phyloP scores from a whole-genome alignment of 768 basidiomycete genomes.

The Rhizopogon salebrosus region DNA sequence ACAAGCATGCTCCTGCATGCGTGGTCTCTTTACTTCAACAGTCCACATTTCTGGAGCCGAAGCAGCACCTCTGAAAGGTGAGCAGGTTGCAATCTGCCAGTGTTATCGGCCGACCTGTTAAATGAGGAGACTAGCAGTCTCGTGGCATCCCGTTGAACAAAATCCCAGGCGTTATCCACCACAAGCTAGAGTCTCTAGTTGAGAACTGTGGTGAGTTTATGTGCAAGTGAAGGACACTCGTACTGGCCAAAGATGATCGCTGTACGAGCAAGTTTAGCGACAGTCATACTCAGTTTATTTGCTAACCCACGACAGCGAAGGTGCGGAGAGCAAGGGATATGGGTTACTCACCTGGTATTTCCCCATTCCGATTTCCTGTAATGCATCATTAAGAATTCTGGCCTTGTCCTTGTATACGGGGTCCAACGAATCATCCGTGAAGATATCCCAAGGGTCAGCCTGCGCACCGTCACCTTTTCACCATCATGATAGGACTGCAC shows the following conservation, averaged over 20 bases:
- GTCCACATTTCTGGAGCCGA: too few relatives aligned
- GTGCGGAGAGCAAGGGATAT: not conserved
- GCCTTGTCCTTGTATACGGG: conserved; percentile 58
- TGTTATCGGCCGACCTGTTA: too few relatives aligned
- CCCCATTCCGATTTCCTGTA: conserved; percentile 71
- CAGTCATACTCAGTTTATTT: not conserved
- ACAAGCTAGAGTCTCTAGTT: too few relatives aligned
- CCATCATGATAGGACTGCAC: conserved; percentile 2
- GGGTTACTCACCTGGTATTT: conserved; percentile 48
- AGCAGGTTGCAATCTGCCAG: too few relatives aligned
- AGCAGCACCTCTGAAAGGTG: too few relatives aligned
- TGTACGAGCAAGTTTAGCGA: conserved; percentile 14
- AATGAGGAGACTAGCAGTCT: too few relatives aligned
- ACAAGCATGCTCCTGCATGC: too few relatives aligned
- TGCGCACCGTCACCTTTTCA: conserved; percentile 5
- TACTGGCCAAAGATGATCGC: conserved; percentile 74
- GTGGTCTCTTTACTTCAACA: too few relatives aligned
- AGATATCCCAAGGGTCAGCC: conserved; percentile 18
- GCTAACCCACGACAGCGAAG: conserved; percentile 51
- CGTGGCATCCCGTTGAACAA: too few relatives aligned
- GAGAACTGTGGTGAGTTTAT: too few relatives aligned
- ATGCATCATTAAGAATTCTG: conserved; percentile 49
- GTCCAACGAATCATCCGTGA: conserved; percentile 33
- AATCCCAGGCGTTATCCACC: too few relatives aligned
- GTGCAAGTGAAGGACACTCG: conserved; percentile 16